Percentiles rank a stretch among this genome's conserved stretches.
Conservation (phyloP, 306 rosid species). For the Cucurbita ficifolia region DNA sequence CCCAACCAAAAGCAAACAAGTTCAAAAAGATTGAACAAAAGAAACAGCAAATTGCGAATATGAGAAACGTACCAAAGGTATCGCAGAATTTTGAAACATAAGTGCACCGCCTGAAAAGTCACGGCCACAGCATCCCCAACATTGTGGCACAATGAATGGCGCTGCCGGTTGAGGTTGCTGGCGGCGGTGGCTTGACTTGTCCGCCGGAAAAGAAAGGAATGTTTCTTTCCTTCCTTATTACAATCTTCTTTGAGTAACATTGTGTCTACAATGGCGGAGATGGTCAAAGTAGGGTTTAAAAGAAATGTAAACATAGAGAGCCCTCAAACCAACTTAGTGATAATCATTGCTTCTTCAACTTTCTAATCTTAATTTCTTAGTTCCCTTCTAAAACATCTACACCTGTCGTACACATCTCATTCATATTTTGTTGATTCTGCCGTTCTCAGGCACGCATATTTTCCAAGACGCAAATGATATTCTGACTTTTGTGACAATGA, state of each 20-base stretch:
- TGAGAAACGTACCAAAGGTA: slow-evolving; percentile 51
- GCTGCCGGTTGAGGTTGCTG: slow-evolving; percentile 23
- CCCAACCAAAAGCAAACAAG: no score
- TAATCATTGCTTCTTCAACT: no score
- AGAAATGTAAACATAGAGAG: no score
- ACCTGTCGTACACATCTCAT: no score
- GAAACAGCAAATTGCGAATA: background rate
- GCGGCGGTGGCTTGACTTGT: background rate
- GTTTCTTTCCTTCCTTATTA: background rate
- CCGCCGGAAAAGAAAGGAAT: background rate
- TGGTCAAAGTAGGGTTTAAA: no score
- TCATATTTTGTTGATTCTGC: no score
- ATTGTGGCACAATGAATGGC: slow-evolving; percentile 21
- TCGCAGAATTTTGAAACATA: slow-evolving; percentile 44
- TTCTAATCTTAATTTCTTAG: no score
- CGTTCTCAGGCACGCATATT: no score
- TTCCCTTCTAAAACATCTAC: no score
- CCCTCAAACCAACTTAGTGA: no score
- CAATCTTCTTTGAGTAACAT: background rate
- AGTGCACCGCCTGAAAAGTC: slow-evolving; percentile 47
- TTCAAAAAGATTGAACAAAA: background rate
- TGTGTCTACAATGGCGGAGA: background rate
- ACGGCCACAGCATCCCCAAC: slow-evolving; percentile 45
- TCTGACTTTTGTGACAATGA: no score
- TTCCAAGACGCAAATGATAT: no score